phyloP scores from a whole-genome alignment of 192 early-diverging fungal genomes.

The Backusella tarrabulga region DNA sequence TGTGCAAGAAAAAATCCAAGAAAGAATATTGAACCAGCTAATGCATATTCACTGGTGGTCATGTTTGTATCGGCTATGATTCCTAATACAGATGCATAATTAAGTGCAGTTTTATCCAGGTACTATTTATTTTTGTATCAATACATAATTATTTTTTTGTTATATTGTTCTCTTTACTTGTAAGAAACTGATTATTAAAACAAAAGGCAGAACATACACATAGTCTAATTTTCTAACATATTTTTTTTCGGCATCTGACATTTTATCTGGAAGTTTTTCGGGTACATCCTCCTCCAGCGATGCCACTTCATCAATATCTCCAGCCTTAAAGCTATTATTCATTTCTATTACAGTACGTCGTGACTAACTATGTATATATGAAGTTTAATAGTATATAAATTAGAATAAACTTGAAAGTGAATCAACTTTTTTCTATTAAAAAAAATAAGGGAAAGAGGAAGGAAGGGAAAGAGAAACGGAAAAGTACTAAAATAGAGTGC shows the following conservation, averaged over 20 bases:
- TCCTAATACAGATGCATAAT: conserved; percentile 23
- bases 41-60: conserved; percentile 8
- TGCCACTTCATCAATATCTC: not conserved
- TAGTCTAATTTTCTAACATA: conserved; percentile 3
- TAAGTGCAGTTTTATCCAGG: conserved; percentile 27
- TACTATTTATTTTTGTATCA: conserved; percentile 5
- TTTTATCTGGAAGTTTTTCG: not conserved
- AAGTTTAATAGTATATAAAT: not conserved
- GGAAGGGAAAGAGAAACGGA: not conserved
- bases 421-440: not conserved
- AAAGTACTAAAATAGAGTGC: not conserved
- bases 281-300: not conserved
- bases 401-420: not conserved
- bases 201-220: conserved; percentile 17
- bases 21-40: conserved; percentile 26
- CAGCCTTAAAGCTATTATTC: not conserved
- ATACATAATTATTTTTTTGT: too few relatives aligned
- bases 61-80: conserved; percentile 18
- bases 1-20: conserved; percentile 24
- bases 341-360: not conserved
- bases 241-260: not conserved
- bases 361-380: not conserved
- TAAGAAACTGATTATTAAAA: conserved; percentile 11
- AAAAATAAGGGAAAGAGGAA: not conserved
- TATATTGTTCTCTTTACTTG: conserved; percentile 12